Percentiles rank a stretch among this genome's conserved stretches.
Conservation (phyloP, 1,284 basidiomycete species). For the Neolentinus lepideus region DNA sequence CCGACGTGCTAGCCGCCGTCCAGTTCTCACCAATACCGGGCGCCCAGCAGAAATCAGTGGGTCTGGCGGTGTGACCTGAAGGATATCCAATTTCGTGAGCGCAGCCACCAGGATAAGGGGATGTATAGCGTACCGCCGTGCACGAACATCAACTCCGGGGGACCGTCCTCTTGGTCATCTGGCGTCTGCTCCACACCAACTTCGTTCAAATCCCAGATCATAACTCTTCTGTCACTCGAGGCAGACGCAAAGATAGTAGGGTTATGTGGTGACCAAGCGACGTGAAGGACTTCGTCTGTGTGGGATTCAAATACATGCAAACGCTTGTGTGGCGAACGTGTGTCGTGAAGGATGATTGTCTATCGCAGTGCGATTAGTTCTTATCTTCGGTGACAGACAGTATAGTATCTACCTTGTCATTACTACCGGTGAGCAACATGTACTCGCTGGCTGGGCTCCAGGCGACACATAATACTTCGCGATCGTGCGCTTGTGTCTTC, state of each 20-base stretch:
- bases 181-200: conserved; percentile 97
- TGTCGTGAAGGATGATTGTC: conserved; percentile 89
- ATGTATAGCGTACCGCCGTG: conserved; percentile 63
- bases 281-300: conserved; percentile 89
- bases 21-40: conserved; percentile 70
- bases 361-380: conserved; percentile 22
- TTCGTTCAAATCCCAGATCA: conserved; percentile 91
- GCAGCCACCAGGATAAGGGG: too few relatives aligned
- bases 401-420: conserved; percentile 67
- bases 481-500: conserved; percentile 81
- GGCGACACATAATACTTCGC: conserved; percentile 87
- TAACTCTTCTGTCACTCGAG: conserved; percentile 87
- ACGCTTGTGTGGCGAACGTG: conserved; percentile 73
- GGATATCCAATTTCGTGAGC: conserved; percentile 1
- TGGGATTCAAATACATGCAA: conserved; percentile 93
- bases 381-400: conserved; percentile 8
- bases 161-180: conserved; percentile 96
- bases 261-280: conserved; percentile 94
- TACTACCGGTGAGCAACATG: conserved; percentile 89
- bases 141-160: conserved; percentile 89
- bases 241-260: conserved; percentile 89
- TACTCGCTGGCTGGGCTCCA: conserved; percentile 84
- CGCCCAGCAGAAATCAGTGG: conserved; percentile 83
- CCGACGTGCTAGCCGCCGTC: conserved; percentile 73
- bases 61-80: conserved; percentile 76